phyloP scores from a whole-genome alignment of 768 basidiomycete species.

The Calocybe indica region DNA sequence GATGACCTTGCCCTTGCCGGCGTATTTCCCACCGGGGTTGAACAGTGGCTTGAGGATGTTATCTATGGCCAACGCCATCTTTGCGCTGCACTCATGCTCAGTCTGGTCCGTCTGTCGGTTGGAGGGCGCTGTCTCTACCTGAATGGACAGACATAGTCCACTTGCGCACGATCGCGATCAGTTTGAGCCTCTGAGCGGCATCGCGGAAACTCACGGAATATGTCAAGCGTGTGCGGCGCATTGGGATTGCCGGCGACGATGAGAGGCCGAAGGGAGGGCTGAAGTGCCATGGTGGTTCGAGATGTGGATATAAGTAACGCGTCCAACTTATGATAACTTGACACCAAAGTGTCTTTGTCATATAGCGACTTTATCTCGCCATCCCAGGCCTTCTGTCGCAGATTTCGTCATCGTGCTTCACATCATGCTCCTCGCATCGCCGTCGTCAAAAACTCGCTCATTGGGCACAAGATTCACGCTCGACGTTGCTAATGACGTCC shows the following conservation, averaged over 20 bases:
- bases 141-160: conserved; percentile 86
- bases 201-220: conserved; percentile 51
- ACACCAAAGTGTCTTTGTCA: too few species aligned
- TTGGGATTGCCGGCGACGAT: conserved; percentile 51
- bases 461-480: too few species aligned
- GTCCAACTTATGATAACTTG: background rate
- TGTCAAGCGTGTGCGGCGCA: conserved; percentile 74
- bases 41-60: conserved; percentile 54
- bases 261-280: conserved; percentile 64
- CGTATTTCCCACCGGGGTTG: conserved; percentile 52
- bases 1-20: conserved; percentile 69
- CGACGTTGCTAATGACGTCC: too few species aligned
- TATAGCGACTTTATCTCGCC: too few species aligned
- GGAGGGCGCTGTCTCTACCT: conserved; percentile 36
- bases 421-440: too few species aligned
- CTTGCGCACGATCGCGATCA: conserved; percentile 26
- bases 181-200: background rate
- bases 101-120: background rate
- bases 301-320: background rate
- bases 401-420: too few species aligned
- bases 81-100: conserved; percentile 36
- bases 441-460: too few species aligned
- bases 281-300: conserved; percentile 59
- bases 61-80: conserved; percentile 55
- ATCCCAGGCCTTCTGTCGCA: too few species aligned